A percentile compares a stretch with the other conserved stretches of the same genome.
These are phyloP conservation scores for Priceomyces carsonii DNA, from an alignment of 805 yeast species.

Conservation along the genomic window DNA sequence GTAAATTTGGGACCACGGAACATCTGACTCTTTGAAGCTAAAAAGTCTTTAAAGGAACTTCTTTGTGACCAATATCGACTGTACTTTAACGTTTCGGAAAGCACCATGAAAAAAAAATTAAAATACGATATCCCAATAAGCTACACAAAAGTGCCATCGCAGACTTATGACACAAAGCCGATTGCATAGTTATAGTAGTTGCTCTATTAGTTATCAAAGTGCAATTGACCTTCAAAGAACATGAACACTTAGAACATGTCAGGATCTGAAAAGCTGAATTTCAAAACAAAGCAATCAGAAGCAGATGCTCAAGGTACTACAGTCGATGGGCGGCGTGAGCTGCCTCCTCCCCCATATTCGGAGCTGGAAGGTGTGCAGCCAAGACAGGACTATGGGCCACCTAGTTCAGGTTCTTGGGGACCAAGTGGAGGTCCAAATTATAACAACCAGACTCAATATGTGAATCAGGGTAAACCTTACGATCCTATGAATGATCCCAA, in stretches of 20 bases:
- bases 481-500: conserved; percentile 25
- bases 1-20: conserved; percentile 2
- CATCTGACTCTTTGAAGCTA: conserved; percentile 2
- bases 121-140: neutral
- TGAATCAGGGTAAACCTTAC: conserved; percentile 8
- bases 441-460: conserved; percentile 2
- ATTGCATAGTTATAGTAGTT: too few relatives aligned
- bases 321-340: too few relatives aligned
- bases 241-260: too few relatives aligned
- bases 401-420: neutral
- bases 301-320: too few relatives aligned
- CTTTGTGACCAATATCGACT: neutral
- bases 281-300: too few relatives aligned
- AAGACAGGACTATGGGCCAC: conserved; percentile 6
- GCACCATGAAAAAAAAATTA: too few relatives aligned
- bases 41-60: too few relatives aligned
- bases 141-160: neutral
- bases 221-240: too few relatives aligned
- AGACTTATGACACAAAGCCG: too few relatives aligned
- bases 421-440: conserved; percentile 6
- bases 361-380: conserved; percentile 7
- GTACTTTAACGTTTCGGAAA: too few relatives aligned
- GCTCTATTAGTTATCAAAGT: too few relatives aligned
- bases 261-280: too few relatives aligned
- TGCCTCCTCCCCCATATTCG: conserved; percentile 14